Percentiles rank a stretch among this genome's conserved stretches.
Evolutionary conservation across 345 rosid species (phyloP).

Genomic region (Lepidium didymum): DNA sequence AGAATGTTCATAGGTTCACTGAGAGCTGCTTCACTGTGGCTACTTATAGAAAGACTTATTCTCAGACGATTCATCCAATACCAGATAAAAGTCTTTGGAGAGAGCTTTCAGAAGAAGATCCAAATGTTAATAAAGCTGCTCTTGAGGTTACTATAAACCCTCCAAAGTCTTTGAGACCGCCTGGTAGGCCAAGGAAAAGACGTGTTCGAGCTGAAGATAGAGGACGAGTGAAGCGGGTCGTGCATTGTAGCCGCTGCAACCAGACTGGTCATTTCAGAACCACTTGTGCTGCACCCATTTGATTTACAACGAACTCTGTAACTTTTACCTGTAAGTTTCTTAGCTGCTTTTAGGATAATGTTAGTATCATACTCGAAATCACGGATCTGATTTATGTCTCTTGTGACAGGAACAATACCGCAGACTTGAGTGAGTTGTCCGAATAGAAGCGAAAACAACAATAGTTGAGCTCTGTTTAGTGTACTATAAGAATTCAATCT

Average conservation of each 20-base stretch:
- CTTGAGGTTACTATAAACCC: slow-evolving; percentile 54
- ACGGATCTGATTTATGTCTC: not conserved
- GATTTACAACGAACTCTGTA: slow-evolving; percentile 3
- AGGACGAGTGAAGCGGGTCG: slow-evolving; percentile 83
- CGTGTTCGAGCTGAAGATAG: slow-evolving; percentile 91
- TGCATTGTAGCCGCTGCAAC: slow-evolving; percentile 97
- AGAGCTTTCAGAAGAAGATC: slow-evolving; percentile 71
- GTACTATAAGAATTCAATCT: not conserved
- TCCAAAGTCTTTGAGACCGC: slow-evolving; percentile 85
- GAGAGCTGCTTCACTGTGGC: slow-evolving; percentile 98
- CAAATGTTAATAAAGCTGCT: slow-evolving; percentile 34
- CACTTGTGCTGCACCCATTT: slow-evolving; percentile 94
- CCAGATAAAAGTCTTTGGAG: slow-evolving; percentile 92
- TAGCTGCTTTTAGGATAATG: not conserved
- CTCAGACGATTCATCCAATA: slow-evolving; percentile 93
- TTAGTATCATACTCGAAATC: not conserved
- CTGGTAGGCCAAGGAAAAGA: slow-evolving; percentile 93
- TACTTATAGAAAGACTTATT: slow-evolving; percentile 81
- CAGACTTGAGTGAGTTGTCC: not conserved
- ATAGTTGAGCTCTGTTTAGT: not conserved
- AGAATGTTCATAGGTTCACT: slow-evolving; percentile 89
- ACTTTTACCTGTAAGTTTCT: slow-evolving; percentile 8
- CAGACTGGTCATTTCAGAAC: slow-evolving; percentile 99
- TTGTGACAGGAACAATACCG: slow-evolving; percentile 9
- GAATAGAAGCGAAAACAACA: not conserved